Evolutionary conservation across 257 asterid genomes (phyloP).

Genomic region (Lithospermum erythrorhizon): DNA sequence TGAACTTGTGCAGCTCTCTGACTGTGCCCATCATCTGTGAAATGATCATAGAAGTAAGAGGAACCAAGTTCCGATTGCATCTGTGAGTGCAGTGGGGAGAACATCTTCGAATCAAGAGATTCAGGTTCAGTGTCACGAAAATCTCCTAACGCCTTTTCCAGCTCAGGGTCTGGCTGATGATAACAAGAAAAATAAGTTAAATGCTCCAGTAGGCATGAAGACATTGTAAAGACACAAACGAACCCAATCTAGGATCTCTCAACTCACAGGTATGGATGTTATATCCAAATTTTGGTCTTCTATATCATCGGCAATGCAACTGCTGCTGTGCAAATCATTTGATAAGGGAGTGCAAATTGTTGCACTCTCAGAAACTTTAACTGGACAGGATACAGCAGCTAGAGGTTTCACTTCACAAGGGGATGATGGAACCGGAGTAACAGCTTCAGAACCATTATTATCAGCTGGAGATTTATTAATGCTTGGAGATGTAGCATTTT

Average conservation of each 20-base stretch:
- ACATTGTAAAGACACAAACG: neutral
- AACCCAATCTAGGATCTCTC: neutral
- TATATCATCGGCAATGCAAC: conserved; percentile 15
- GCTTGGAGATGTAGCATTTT: conserved; percentile 33
- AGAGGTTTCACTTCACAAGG: conserved; percentile 21
- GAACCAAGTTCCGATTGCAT: conserved; percentile 59
- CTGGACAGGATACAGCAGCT: conserved; percentile 19
- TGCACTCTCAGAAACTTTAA: conserved; percentile 17
- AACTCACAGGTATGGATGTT: conserved; percentile 45
- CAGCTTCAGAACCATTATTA: conserved; percentile 36
- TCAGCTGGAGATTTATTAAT: conserved; percentile 34
- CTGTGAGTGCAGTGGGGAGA: conserved; percentile 64
- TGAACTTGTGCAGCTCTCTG: conserved; percentile 28
- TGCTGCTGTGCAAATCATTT: conserved; percentile 10
- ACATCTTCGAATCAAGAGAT: conserved; percentile 38
- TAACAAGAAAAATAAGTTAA: neutral
- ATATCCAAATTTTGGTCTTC: conserved; percentile 19
- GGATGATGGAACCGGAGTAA: conserved; percentile 23
- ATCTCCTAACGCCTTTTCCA: conserved; percentile 36
- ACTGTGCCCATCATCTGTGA: conserved; percentile 17
- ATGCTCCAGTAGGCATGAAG: conserved; percentile 3
- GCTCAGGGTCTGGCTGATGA: conserved; percentile 53
- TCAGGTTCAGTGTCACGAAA: conserved; percentile 24
- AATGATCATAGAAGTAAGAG: conserved; percentile 19
- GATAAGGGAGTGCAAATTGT: conserved; percentile 12